Percentiles rank a stretch among this genome's conserved stretches.
These are phyloP conservation scores for Pistacia atlantica DNA, from an alignment of 345 rosid species.

Conservation along the genomic window DNA sequence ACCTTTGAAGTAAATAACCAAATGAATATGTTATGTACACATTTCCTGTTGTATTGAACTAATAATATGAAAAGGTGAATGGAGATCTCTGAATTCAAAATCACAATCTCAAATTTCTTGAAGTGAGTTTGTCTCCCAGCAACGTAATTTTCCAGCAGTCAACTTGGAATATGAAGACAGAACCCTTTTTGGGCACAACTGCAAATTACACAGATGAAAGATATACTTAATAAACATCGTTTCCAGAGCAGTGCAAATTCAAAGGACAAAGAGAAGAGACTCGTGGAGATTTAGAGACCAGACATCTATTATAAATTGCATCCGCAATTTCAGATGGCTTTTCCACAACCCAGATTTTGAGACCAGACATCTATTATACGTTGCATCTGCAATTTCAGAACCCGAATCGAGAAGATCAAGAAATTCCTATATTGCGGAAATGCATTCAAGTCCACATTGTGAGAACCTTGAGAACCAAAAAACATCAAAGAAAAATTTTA, in stretches of 20 bases:
- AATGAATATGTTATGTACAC: too few species aligned
- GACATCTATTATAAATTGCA: neutral
- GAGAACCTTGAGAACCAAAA: neutral
- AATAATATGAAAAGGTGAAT: neutral
- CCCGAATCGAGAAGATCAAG: neutral
- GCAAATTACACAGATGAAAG: slow-evolving; percentile 17
- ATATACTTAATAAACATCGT: neutral
- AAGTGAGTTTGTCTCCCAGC: slow-evolving; percentile 76
- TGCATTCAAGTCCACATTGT: neutral
- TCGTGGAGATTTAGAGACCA: neutral
- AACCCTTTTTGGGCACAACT: slow-evolving; percentile 84
- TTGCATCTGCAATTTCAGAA: neutral
- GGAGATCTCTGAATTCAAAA: slow-evolving; percentile 22
- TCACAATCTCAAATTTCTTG: slow-evolving; percentile 51
- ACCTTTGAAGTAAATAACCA: too few species aligned
- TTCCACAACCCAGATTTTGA: neutral
- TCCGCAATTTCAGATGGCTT: neutral
- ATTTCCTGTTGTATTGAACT: too few species aligned
- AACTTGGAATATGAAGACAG: slow-evolving; percentile 69
- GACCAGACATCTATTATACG: neutral
- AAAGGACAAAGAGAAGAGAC: neutral
- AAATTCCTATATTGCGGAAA: neutral
- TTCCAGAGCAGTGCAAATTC: too few species aligned
- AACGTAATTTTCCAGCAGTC: slow-evolving; percentile 82
- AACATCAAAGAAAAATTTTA: neutral